Conservation (phyloP, 1,139 yeast species). For the Geotrichum aggregatum region DNA sequence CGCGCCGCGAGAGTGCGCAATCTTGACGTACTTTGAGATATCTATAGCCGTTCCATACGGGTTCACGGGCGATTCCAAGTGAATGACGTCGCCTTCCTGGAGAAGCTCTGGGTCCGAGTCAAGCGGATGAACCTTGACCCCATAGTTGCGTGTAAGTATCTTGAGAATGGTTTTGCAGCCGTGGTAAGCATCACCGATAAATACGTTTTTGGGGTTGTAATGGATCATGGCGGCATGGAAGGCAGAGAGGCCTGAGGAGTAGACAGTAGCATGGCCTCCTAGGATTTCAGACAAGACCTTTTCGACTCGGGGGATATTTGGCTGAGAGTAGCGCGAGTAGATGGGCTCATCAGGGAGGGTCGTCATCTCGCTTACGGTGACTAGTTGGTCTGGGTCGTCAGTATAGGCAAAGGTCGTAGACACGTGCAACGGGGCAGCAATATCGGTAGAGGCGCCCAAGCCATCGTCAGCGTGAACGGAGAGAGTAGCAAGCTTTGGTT, state of each 20-base stretch:
- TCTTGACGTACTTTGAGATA: conserved; percentile 55
- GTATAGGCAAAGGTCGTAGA: conserved; percentile 73
- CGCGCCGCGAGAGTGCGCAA: conserved; percentile 71
- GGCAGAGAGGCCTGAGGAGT: conserved; percentile 77
- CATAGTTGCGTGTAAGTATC: conserved; percentile 58
- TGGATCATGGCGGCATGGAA: conserved; percentile 70
- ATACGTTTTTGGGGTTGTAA: conserved; percentile 67
- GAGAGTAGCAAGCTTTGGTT: conserved; percentile 22
- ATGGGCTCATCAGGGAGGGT: conserved; percentile 36
- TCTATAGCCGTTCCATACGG: conserved; percentile 74
- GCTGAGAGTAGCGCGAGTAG: conserved; percentile 73
- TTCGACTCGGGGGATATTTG: conserved; percentile 66
- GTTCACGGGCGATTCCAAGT: conserved; percentile 83
- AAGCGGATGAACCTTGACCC: conserved; percentile 51
- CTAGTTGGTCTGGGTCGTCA: conserved; percentile 50
- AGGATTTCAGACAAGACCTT: conserved; percentile 57
- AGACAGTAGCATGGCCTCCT: conserved; percentile 54
- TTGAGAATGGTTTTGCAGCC: conserved; percentile 73
- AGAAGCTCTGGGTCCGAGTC: conserved; percentile 51
- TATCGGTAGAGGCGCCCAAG: conserved; percentile 44
- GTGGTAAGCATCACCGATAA: conserved; percentile 78
- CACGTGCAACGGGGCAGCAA: conserved; percentile 76
- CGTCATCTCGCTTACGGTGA: conserved; percentile 40
- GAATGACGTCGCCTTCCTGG: conserved; percentile 68
- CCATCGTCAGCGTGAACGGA: conserved; percentile 36